Base-by-base conservation (phyloP, 23 red algal species). In the Gracilaria caudata region DNA sequence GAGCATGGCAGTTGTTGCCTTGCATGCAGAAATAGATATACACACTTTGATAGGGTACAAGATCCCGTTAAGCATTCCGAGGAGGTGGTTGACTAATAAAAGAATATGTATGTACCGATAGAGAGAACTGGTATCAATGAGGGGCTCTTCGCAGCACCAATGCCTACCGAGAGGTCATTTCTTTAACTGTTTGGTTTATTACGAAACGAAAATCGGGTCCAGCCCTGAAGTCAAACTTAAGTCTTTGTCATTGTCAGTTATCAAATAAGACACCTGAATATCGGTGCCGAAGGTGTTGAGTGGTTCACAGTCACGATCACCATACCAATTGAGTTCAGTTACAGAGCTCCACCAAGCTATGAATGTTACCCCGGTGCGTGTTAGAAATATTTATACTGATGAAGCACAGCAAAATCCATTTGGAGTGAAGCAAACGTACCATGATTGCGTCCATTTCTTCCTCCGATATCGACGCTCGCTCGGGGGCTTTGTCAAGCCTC, bases 401-500 rank as follows among this genome's bases (percentile, higher is more conserved):
- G 37, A 20, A 71, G 33, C 4, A 41, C 34, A 0, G 29, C 29
- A 28, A 28, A 21, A 6, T 7, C 1, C 34, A 40, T 2, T 20
- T 1, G 19, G 7, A 20, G 37, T 3, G 40, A 0, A 23, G 37
- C 3, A 12, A 2, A 75, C 70, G 70, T 75, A 75, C 70, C 87
- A 82, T 82, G 5, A 91, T 91, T 0, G 87, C 76, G 17, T 82
- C 78, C 87, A 91, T 91, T 65, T 91, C 87, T 16, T 82, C 77
- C 13, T 81, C 76, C 3, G 75, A n/a, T 3, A 91, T 65, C 14
- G 16, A 30, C 10, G 77, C 78, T 39, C 87, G 75, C 26, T 37
- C 5, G n/a, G 66, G 51, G 43, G 77, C 44, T 59, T 82, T 82
- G 9, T 73, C 60, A 37, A 91, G 64, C 25, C 87, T 55, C 35